phyloP scores from a whole-genome alignment of 768 basidiomycete genomes.

The Hirschioporus abietinus region DNA sequence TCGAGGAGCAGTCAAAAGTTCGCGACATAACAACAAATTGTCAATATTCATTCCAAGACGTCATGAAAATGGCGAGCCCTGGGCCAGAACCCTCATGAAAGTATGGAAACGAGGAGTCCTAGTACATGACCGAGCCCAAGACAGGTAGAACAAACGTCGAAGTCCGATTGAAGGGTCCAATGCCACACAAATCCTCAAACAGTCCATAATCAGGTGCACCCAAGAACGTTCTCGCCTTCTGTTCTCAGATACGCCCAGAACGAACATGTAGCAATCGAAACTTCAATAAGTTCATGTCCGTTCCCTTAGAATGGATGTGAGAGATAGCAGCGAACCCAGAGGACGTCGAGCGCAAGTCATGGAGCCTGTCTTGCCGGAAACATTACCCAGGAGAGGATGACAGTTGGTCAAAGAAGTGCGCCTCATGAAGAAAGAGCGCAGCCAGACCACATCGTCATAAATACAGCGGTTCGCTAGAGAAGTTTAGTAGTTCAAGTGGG shows the following conservation, averaged over 20 bases:
- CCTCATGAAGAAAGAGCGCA: neutral
- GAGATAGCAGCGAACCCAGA: neutral
- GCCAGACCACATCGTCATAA: neutral
- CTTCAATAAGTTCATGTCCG: neutral
- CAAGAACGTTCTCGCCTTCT: neutral
- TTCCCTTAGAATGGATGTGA: neutral
- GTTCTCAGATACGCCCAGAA: neutral
- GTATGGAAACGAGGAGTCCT: slow-evolving; percentile 1
- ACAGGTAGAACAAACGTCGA: slow-evolving; percentile 1
- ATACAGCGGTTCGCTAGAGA: neutral
- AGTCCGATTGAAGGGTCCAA: neutral
- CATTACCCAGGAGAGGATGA: neutral
- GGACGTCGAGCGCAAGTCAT: neutral
- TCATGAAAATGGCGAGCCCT: neutral
- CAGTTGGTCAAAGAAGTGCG: neutral
- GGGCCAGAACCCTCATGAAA: neutral
- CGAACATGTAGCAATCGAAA: neutral
- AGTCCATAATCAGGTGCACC: neutral
- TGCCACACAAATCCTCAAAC: neutral
- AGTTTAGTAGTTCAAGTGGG: neutral
- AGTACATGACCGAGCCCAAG: neutral
- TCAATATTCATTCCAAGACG: slow-evolving; percentile 3
- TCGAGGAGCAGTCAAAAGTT: neutral
- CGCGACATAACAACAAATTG: neutral
- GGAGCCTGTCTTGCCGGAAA: neutral